Conservation (phyloP, 768 basidiomycete genomes). For the Brasilioporus rufonigricans region DNA sequence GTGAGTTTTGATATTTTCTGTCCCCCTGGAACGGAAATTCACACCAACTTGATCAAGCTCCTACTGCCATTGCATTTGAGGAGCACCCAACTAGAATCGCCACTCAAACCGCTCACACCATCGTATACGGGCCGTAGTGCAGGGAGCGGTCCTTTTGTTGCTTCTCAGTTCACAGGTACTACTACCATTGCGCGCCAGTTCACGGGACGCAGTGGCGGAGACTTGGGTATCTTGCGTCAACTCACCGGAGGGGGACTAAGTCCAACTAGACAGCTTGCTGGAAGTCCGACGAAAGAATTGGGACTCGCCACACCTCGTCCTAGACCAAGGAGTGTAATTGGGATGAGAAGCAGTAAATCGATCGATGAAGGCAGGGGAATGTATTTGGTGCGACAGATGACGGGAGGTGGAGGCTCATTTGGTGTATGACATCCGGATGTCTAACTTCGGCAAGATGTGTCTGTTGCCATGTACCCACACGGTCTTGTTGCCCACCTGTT, state of each 20-base stretch:
- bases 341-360: slow-evolving; percentile 60
- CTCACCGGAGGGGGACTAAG: slow-evolving; percentile 67
- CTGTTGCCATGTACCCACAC: slow-evolving; percentile 21
- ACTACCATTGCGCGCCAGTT: slow-evolving; percentile 76
- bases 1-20: slow-evolving; percentile 40
- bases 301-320: slow-evolving; percentile 45
- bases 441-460: background rate
- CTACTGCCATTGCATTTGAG: slow-evolving; percentile 50
- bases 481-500: slow-evolving; percentile 3
- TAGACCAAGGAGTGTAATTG: slow-evolving; percentile 77
- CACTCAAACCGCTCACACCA: slow-evolving; percentile 46
- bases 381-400: slow-evolving; percentile 78
- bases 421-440: slow-evolving; percentile 18
- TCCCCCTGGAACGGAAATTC: slow-evolving; percentile 1
- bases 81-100: slow-evolving; percentile 51
- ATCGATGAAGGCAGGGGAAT: slow-evolving; percentile 65
- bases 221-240: slow-evolving; percentile 44
- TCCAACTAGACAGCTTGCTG: slow-evolving; percentile 60
- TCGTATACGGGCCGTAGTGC: slow-evolving; percentile 41
- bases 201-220: slow-evolving; percentile 53
- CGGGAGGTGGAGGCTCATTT: slow-evolving; percentile 44
- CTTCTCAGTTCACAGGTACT: slow-evolving; percentile 63
- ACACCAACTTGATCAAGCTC: slow-evolving; percentile 40
- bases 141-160: slow-evolving; percentile 31
- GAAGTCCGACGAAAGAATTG: slow-evolving; percentile 71